A percentile compares a stretch with the other conserved stretches of the same genome.
These are phyloP conservation scores for Penicillium griseofulvum DNA, from an alignment of 2,329 filamentous ascomycete genomes.

Conservation along the genomic window DNA sequence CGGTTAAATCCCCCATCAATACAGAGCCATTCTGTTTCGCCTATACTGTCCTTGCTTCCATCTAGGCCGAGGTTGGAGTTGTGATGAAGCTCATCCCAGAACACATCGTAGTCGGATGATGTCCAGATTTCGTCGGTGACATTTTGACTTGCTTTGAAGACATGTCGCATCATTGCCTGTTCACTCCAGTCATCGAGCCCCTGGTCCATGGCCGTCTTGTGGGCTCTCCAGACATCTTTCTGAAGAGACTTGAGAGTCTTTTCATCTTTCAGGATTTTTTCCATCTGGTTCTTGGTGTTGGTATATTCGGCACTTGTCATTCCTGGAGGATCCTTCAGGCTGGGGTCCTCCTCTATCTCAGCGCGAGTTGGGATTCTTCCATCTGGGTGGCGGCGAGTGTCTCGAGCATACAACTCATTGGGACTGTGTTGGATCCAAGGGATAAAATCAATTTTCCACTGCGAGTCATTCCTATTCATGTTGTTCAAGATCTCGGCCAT, in stretches of 20 bases:
- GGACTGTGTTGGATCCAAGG: conserved; percentile 25
- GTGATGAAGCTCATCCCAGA: conserved; percentile 36
- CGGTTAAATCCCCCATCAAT: conserved; percentile 38
- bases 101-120: conserved; percentile 32
- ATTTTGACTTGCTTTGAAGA: conserved; percentile 37
- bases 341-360: conserved; percentile 19
- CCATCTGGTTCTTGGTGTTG: conserved; percentile 13
- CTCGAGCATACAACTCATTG: conserved; percentile 31
- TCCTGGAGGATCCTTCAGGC: conserved; percentile 14
- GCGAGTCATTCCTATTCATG: conserved; percentile 21
- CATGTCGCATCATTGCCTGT: conserved; percentile 30
- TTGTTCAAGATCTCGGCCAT: conserved; percentile 23
- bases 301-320: conserved; percentile 14
- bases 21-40: conserved; percentile 28
- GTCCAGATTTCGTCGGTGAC: conserved; percentile 39
- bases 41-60: conserved; percentile 24
- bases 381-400: conserved; percentile 20
- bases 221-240: conserved; percentile 22
- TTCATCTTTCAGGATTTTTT: conserved; percentile 17
- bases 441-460: conserved; percentile 28
- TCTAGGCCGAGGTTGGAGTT: conserved; percentile 36
- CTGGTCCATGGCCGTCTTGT: conserved; percentile 23
- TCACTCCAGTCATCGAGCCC: conserved; percentile 28
- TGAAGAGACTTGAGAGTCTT: conserved; percentile 21
- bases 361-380: conserved; percentile 25